Conservation (phyloP, 2,329 filamentous ascomycete species). For the Ilyonectria sp. region DNA sequence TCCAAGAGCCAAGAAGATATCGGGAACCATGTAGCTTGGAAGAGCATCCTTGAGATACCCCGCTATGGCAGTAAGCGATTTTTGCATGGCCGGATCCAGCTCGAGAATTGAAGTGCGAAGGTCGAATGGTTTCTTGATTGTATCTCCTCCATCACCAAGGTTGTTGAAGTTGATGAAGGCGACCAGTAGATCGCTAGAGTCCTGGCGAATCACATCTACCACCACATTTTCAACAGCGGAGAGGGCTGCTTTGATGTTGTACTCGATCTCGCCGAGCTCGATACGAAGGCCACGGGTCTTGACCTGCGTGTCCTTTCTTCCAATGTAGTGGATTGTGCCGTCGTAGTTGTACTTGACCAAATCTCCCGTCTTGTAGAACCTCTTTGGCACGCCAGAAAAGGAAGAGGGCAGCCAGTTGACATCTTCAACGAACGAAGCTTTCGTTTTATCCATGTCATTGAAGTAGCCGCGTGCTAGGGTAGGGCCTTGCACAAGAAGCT, state of each 20-base stretch:
- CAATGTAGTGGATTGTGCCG: conserved; percentile 57
- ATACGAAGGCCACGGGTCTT: conserved; percentile 67
- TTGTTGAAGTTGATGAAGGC: conserved; percentile 8
- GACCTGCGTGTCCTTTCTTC: conserved; percentile 60
- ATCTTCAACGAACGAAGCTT: conserved; percentile 44
- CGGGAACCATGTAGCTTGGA: conserved; percentile 37
- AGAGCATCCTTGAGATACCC: conserved; percentile 35
- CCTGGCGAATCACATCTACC: conserved; percentile 7
- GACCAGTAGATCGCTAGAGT: neutral
- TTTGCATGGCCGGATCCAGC: conserved; percentile 4
- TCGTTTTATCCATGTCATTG: conserved; percentile 38
- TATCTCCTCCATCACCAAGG: neutral
- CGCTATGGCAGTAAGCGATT: conserved; percentile 3
- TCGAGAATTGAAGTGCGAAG: conserved; percentile 5
- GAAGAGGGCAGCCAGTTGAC: neutral
- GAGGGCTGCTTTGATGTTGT: conserved; percentile 20
- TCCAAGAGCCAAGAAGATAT: conserved; percentile 24
- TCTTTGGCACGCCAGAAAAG: conserved; percentile 43
- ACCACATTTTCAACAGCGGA: neutral
- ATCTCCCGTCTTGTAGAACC: conserved; percentile 44
- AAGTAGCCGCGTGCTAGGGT: conserved; percentile 45
- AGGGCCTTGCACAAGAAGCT: conserved; percentile 40
- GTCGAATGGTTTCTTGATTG: neutral
- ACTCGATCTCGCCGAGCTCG: conserved; percentile 35
- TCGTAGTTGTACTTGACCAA: conserved; percentile 49